These are phyloP conservation scores for Pythium aquatile DNA, from an alignment of 352 stramenopile species.

Conservation along the genomic window DNA sequence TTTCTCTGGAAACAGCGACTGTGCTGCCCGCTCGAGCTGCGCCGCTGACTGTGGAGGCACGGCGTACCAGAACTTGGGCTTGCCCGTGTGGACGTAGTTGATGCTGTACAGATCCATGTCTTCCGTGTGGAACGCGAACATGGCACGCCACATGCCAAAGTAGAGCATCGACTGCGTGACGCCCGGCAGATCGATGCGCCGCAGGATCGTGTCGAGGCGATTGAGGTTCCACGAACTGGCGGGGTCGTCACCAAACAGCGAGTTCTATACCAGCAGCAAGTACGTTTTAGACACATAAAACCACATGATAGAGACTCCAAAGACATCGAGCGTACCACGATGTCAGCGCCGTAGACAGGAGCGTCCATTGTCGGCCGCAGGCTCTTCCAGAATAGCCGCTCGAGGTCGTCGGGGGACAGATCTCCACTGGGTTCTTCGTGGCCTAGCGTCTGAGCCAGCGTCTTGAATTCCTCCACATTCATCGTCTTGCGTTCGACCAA, in stretches of 20 bases:
- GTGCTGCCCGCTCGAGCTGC: slow-evolving; percentile 82
- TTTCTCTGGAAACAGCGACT: slow-evolving; percentile 88
- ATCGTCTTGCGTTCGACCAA: slow-evolving; percentile 85
- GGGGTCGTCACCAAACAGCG: slow-evolving; percentile 76
- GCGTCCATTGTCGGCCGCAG: slow-evolving; percentile 84
- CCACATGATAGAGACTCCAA: background rate
- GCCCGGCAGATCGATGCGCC: slow-evolving; percentile 74
- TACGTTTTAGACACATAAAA: background rate
- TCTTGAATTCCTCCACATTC: slow-evolving; percentile 58
- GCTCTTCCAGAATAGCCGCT: slow-evolving; percentile 88
- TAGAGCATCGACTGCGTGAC: slow-evolving; percentile 93
- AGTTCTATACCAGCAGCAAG: slow-evolving; percentile 33
- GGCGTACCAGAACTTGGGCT: slow-evolving; percentile 93
- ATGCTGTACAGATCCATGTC: slow-evolving; percentile 95
- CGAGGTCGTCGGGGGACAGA: slow-evolving; percentile 45
- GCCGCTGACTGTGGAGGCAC: slow-evolving; percentile 68
- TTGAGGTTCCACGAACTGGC: slow-evolving; percentile 87
- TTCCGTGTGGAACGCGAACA: slow-evolving; percentile 94
- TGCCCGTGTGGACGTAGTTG: slow-evolving; percentile 92
- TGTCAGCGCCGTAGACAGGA: slow-evolving; percentile 90
- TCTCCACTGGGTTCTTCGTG: slow-evolving; percentile 30
- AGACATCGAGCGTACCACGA: slow-evolving; percentile 46
- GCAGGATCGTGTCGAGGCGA: slow-evolving; percentile 85
- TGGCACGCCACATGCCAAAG: slow-evolving; percentile 92
- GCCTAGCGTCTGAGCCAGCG: slow-evolving; percentile 34